Conservation (phyloP, 164 flowering plant genomes). For the Tinospora cordifolia region DNA sequence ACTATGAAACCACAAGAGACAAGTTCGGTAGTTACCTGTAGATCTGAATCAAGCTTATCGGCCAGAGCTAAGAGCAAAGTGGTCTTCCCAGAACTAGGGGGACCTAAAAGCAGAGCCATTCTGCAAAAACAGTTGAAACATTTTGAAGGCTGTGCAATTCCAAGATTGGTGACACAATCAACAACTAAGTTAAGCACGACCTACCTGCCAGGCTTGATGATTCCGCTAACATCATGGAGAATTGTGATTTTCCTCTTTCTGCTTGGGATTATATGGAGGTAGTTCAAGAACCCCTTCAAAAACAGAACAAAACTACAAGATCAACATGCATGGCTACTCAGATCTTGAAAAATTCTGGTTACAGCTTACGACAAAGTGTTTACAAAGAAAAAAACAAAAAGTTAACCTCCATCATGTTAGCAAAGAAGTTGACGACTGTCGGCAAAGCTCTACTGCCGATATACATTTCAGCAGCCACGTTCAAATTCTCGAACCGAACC, state of each 20-base stretch:
- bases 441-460: conserved; percentile 63
- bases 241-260: conserved; percentile 32
- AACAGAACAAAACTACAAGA: background rate
- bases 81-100: conserved; percentile 73
- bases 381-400: no score
- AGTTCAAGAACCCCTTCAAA: conserved; percentile 39
- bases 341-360: background rate
- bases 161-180: no score
- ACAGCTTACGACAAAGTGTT: background rate
- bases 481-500: conserved; percentile 34
- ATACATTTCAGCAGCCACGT: conserved; percentile 46
- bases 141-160: no score
- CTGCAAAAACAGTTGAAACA: conserved; percentile 20
- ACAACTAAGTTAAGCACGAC: no score
- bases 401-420: conserved; percentile 49
- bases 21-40: no score
- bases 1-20: no score
- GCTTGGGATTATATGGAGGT: conserved; percentile 46
- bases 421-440: conserved; percentile 38
- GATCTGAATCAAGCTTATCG: conserved; percentile 40
- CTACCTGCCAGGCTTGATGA: no score
- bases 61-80: conserved; percentile 58
- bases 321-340: background rate
- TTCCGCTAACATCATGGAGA: no score
- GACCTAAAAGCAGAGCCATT: conserved; percentile 75